Base-by-base conservation (phyloP, 352 stramenopile genomes). In the Phytophthora sojae region DNA sequence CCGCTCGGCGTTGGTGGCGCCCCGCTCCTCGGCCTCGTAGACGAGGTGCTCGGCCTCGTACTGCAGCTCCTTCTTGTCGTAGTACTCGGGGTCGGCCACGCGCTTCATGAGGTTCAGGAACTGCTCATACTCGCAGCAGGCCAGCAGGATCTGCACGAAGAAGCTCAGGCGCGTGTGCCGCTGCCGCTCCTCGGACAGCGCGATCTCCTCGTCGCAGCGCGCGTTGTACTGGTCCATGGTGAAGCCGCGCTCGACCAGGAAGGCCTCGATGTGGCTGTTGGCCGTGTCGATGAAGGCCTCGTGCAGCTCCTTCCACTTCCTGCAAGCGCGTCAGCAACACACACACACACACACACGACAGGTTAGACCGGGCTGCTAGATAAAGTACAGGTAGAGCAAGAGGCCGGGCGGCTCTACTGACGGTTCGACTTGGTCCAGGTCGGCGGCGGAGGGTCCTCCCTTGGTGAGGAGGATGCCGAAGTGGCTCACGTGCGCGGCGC, bases 51-150 rank as follows among this genome's bases (percentile, higher is more conserved):
- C 84, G 11, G 84, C 86, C 37, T 91, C 75, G 64, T 84, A 81
- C 71, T 88, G 79, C 57, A 94, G 80, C 62, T 89, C 83, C 64
- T 92, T 90, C 80, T 94, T 94, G 64, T 90, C 82, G 66, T 92
- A 90, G 67, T 92, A 94, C 63, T 94, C 85, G 2, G 87, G 83
- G 53, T 94, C 87, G 19, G 82, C 87, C 25, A 86, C 83, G 42
- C 87, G 87, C 51, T 84, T 83, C 87, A 94, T 94, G 37, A 94
- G 80, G 72, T 92, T 94, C n/a, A 93, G 61, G 54, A 94, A 94
- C 76, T 94, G 87, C 51, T 94, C 87, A 64, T 93, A 94, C 76
- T 94, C 87, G 71, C 77, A 88, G 59, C 87, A 94, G 6, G 87
- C 81, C 69, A 89, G 64, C 17, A 94, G 67, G 56, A 94, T 92